Evolutionary conservation across 108 stramenopile genomes (phyloP).

Genomic region (Cyclotella distinguenda): DNA sequence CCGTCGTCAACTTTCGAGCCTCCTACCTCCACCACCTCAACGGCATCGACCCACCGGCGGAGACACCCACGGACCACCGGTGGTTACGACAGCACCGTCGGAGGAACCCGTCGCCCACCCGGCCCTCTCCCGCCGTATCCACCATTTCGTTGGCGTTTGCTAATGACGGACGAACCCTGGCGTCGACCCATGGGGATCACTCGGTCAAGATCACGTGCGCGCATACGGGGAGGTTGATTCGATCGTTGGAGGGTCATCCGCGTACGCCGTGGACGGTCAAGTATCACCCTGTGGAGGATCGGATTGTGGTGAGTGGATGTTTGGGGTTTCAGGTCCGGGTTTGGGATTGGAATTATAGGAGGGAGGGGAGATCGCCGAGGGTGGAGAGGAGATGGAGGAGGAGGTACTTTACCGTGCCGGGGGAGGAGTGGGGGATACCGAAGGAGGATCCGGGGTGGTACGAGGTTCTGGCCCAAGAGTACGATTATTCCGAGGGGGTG

Average conservation of each 20-base stretch:
- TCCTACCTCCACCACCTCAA: conserved; percentile 69
- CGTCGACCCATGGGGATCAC: conserved; percentile 99
- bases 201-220: conserved; percentile 94
- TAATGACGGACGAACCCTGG: conserved; percentile 77
- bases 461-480: conserved; percentile 34
- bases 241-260: conserved; percentile 89
- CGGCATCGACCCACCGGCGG: conserved; percentile 17
- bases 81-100: not conserved
- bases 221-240: conserved; percentile 59
- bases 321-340: conserved; percentile 92
- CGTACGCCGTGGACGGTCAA: conserved; percentile 99
- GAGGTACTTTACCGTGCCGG: conserved; percentile 15
- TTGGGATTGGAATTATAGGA: conserved; percentile 84
- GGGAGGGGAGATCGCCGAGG: no score
- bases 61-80: not conserved
- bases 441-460: conserved; percentile 49
- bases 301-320: conserved; percentile 92
- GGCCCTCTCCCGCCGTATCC: conserved; percentile 39
- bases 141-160: conserved; percentile 85
- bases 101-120: not conserved
- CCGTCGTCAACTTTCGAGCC: conserved; percentile 62
- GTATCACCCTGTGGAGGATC: conserved; percentile 84
- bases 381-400: conserved; percentile 20
- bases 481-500: conserved; percentile 43
- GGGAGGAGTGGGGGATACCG: conserved; percentile 36